Conservation (phyloP, 2,329 filamentous ascomycete species). For the Phialemonium atrogriseum region DNA sequence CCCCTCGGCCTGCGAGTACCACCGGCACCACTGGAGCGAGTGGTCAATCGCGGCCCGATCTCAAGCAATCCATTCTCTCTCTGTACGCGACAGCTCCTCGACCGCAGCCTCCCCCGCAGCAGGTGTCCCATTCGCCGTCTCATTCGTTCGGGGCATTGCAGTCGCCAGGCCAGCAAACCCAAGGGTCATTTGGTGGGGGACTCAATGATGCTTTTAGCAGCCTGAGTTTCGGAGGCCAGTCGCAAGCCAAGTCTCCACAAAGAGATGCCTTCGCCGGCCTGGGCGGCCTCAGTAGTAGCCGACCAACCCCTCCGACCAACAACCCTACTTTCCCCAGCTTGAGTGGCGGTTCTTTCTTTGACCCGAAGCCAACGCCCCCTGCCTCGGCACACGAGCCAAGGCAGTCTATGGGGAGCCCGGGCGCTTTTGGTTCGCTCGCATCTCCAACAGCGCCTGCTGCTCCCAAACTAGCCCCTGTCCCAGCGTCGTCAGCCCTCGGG, state of each 20-base stretch:
- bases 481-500: slow-evolving; percentile 54
- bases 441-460: slow-evolving; percentile 28
- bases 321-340: slow-evolving; percentile 41
- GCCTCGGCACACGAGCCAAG: slow-evolving; percentile 37
- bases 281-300: slow-evolving; percentile 19
- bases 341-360: slow-evolving; percentile 77
- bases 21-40: slow-evolving; percentile 52
- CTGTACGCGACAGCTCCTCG: slow-evolving; percentile 81
- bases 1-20: slow-evolving; percentile 78
- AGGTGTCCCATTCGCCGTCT: slow-evolving; percentile 46
- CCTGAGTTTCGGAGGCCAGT: slow-evolving; percentile 36
- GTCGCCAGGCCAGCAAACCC: slow-evolving; percentile 46
- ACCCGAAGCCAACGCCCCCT: slow-evolving; percentile 55
- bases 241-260: slow-evolving; percentile 29
- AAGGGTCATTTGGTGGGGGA: slow-evolving; percentile 47
- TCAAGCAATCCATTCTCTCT: slow-evolving; percentile 96
- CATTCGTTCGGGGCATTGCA: slow-evolving; percentile 61
- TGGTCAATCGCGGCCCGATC: slow-evolving; percentile 73
- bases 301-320: slow-evolving; percentile 23
- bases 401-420: slow-evolving; percentile 49
- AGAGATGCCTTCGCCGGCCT: slow-evolving; percentile 27
- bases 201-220: slow-evolving; percentile 72
- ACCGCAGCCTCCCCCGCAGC: slow-evolving; percentile 51
- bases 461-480: slow-evolving; percentile 23
- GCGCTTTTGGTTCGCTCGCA: slow-evolving; percentile 56